phyloP scores from a whole-genome alignment of 495 filamentous ascomycete genomes.

The Tuber calosporum region DNA sequence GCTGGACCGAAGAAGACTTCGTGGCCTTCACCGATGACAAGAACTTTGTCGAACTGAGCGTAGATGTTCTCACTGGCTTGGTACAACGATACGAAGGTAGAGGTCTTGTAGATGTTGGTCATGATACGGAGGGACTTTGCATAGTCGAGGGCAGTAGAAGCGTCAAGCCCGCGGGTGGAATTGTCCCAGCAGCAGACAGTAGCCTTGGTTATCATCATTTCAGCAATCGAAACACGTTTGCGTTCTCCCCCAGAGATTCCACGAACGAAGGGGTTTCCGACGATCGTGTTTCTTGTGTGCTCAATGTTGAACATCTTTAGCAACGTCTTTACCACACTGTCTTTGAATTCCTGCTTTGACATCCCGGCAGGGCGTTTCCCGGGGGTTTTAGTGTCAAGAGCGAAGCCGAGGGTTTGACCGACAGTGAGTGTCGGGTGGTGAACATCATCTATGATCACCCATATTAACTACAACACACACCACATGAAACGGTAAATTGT shows the following conservation, averaged over 20 bases:
- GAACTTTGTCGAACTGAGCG: constrained; percentile 76
- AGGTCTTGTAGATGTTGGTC: constrained; percentile 71
- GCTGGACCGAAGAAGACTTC: constrained; percentile 76
- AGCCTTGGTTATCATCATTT: constrained; percentile 64
- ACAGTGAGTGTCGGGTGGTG: constrained; percentile 77
- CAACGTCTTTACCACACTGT: constrained; percentile 61
- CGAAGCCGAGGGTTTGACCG: constrained; percentile 74
- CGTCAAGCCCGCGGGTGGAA: constrained; percentile 73
- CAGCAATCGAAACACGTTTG: constrained; percentile 68
- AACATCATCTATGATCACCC: constrained; percentile 55
- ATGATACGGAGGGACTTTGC: constrained; percentile 66
- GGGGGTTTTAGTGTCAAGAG: constrained; percentile 71
- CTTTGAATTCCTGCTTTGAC: constrained; percentile 57
- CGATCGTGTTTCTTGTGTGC: constrained; percentile 71
- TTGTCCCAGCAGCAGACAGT: constrained; percentile 77
- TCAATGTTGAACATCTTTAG: constrained; percentile 83
- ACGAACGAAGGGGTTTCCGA: constrained; percentile 72
- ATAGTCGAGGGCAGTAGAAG: constrained; percentile 62
- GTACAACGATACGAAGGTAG: constrained; percentile 73
- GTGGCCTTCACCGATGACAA: constrained; percentile 70
- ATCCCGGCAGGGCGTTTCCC: constrained; percentile 62
- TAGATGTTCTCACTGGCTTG: constrained; percentile 83
- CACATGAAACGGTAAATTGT: neutral
- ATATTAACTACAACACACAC: neutral
- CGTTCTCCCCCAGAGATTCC: constrained; percentile 82